phyloP scores from a whole-genome alignment of 192 early-diverging fungal species.

The Mortierella alpina region DNA sequence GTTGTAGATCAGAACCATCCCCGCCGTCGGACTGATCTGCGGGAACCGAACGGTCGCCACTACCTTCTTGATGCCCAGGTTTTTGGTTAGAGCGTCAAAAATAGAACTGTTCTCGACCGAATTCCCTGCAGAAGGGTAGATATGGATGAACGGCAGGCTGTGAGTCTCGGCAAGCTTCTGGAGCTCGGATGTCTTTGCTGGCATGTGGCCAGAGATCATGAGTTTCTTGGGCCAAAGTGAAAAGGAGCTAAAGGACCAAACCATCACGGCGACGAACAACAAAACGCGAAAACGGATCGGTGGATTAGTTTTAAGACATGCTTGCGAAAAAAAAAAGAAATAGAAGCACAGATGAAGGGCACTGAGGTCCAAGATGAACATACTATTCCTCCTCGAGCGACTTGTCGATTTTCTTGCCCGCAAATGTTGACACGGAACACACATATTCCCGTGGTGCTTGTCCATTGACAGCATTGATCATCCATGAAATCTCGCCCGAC shows the following conservation, averaged over 20 bases:
- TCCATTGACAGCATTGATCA: conserved; percentile 3
- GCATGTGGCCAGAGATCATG: conserved; percentile 32
- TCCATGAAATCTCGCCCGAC: conserved; percentile 49
- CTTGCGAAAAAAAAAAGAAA: background rate
- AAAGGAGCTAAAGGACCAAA: conserved; percentile 19
- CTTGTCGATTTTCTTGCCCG: conserved; percentile 40
- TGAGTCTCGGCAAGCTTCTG: conserved; percentile 40
- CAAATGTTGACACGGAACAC: conserved; percentile 43
- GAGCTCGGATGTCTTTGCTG: conserved; percentile 40
- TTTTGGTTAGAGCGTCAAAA: conserved; percentile 37
- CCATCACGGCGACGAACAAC: background rate
- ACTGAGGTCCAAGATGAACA: background rate
- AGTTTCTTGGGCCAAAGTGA: conserved; percentile 44
- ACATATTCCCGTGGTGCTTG: conserved; percentile 28
- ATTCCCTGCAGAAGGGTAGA: conserved; percentile 33
- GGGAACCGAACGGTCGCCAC: conserved; percentile 43
- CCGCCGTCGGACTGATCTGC: conserved; percentile 36
- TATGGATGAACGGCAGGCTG: conserved; percentile 39
- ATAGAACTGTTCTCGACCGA: conserved; percentile 43
- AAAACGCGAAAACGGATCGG: background rate
- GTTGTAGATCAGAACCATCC: conserved; percentile 50
- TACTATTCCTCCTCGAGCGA: conserved; percentile 52
- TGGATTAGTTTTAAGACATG: background rate
- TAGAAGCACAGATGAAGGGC: background rate
- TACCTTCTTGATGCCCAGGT: conserved; percentile 28